Conservation (phyloP, 179 eudicot species). For the Drosera spatulata region DNA sequence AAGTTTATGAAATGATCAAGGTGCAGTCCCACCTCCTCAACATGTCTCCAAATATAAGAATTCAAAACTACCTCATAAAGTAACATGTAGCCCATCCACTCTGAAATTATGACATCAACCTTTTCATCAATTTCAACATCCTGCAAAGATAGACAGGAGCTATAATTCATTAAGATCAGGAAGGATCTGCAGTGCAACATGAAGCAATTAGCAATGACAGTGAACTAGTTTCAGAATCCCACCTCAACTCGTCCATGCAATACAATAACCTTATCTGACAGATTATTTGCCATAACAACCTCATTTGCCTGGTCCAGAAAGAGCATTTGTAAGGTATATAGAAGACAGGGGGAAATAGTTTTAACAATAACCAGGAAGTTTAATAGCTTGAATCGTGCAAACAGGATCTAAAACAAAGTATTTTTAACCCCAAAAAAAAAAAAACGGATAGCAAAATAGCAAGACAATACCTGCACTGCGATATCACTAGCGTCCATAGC, state of each 20-base stretch:
- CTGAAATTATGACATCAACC: conserved; percentile 93
- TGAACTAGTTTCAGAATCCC: conserved; percentile 6
- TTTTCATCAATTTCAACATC: conserved; percentile 88
- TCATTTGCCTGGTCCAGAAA: conserved; percentile 71
- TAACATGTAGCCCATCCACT: conserved; percentile 99
- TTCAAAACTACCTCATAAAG: conserved; percentile 69
- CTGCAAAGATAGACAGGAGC: conserved; percentile 26
- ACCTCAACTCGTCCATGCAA: conserved; percentile 99
- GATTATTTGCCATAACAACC: conserved; percentile 87
- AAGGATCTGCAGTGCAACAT: neutral
- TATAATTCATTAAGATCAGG: neutral
- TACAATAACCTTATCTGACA: conserved; percentile 72
- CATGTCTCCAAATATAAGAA: no score
- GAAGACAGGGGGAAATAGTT: neutral
- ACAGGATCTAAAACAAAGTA: neutral
- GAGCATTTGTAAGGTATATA: neutral
- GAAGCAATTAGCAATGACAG: neutral
- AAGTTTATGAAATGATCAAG: neutral
- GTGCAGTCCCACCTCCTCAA: no score
- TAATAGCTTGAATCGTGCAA: neutral
- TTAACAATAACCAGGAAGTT: neutral
- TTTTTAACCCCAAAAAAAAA: neutral
- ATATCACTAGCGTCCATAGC: conserved; percentile 98
- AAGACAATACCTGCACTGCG: conserved; percentile 69
- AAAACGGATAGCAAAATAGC: neutral